These are phyloP conservation scores for Microsporum canis DNA, from an alignment of 2,329 filamentous ascomycete genomes.

Conservation along the genomic window DNA sequence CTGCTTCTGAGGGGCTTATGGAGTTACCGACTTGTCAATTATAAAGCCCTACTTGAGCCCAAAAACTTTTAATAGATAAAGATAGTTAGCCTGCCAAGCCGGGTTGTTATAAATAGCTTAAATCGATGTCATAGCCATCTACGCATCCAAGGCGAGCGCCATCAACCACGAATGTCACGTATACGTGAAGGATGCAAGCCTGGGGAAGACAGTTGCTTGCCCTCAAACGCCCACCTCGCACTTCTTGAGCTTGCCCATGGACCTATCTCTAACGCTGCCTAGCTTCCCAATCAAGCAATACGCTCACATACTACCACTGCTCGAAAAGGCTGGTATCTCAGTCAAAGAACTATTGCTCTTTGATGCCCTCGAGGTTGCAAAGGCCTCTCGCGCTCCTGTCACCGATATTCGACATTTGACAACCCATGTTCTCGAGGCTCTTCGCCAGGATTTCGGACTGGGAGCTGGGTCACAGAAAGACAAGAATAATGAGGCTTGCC, in stretches of 20 bases:
- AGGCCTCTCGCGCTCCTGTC: constrained; percentile 69
- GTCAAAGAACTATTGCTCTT: constrained; percentile 77
- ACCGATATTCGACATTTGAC: constrained; percentile 67
- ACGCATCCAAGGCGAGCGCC: not conserved
- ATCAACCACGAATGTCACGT: not conserved
- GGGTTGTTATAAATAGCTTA: not conserved
- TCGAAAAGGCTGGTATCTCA: constrained; percentile 68
- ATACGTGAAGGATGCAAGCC: not conserved
- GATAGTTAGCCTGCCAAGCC: not conserved
- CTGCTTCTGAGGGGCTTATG: no score
- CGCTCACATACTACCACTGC: constrained; percentile 61
- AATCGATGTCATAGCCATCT: not conserved
- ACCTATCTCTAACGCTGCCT: constrained; percentile 73
- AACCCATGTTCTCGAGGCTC: constrained; percentile 52
- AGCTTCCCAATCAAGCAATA: constrained; percentile 62
- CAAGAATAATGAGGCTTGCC: constrained; percentile 4
- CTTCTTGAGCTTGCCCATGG: constrained; percentile 30
- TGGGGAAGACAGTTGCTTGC: not conserved
- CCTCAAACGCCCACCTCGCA: not conserved
- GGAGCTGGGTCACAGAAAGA: constrained; percentile 11
- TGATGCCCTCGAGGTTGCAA: constrained; percentile 70
- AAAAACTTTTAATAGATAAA: no score
- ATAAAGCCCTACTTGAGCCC: no score
- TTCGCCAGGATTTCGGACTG: constrained; percentile 53
- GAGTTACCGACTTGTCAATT: no score